Evolutionary conservation across 768 basidiomycete species (phyloP), one percentile per base, ranked within the genome.

Genomic region (Paxillus involutus): DNA sequence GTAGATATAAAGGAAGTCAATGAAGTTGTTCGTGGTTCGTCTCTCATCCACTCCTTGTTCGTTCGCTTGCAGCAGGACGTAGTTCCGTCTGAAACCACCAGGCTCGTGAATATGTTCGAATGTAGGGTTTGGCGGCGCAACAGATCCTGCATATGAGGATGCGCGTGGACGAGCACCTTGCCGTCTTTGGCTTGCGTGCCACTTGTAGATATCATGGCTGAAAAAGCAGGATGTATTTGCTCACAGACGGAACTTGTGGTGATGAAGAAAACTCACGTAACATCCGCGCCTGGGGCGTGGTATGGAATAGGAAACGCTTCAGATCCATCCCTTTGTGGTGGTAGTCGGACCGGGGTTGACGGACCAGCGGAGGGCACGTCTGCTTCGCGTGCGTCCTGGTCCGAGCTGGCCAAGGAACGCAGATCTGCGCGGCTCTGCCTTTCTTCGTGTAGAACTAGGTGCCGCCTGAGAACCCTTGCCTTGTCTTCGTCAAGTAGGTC

Each of bases 21-120:
- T 89, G 57, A 96, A 95, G 65, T 91, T 95, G 63, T 87, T 87
- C 30, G 82, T 69, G 55, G 93, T 76, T 45, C 83, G 82, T 13
- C 71, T 79, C 56, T 88, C 86, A 40, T 80, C 82, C 19, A 70
- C 64, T 9, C 84, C 84, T 54, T 86, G 82, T 56, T 88, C 87
- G 45, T 79, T 81, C 3, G 91, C 86, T 46, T 81, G 83, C 52
- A 89, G 70, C 30, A 87, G 73, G 8, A 98, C 77, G 68, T 92
- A 97, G 69, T 95, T 92, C 49, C 95, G 79, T 60, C 95, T 80
- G 72, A 98, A 97, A 1, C 94, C 95, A 51, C 95, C 95, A 0
- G 95, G 96, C 66, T 96, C 91, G 57, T 93, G 92, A 49, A 98
- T 94, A 61, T 95, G 92, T 63, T 94, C 88, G 52, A 97, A 90